These are phyloP conservation scores for Phytophthora hybrid DNA, from an alignment of 352 stramenopile species.

Conservation along the genomic window DNA sequence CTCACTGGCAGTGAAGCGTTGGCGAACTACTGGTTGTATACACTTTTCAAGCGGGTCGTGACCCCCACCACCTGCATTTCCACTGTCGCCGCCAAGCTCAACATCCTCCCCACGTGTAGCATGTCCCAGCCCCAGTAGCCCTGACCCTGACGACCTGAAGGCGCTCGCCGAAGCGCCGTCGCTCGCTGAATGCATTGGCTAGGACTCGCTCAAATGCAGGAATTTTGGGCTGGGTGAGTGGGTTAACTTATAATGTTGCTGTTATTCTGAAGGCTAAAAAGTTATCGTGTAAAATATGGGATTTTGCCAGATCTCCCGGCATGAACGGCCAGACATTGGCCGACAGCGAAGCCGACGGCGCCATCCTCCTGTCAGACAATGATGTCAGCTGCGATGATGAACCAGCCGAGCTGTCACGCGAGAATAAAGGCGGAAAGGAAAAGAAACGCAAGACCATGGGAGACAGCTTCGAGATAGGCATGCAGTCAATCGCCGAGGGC, in stretches of 20 bases:
- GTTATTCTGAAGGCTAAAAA: background rate
- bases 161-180: too few relatives aligned
- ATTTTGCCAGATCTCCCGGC: background rate
- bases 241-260: background rate
- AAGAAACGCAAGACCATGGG: slow-evolving; percentile 12
- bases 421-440: background rate
- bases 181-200: background rate
- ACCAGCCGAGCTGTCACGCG: background rate
- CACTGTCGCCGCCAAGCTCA: too few relatives aligned
- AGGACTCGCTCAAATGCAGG: slow-evolving; percentile 7
- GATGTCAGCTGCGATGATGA: background rate
- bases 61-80: too few relatives aligned
- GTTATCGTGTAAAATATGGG: background rate
- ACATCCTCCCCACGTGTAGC: too few relatives aligned
- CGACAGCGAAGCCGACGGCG: slow-evolving; percentile 1
- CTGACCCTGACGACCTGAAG: background rate
- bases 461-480: slow-evolving; percentile 10
- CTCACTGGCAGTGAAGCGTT: too few relatives aligned
- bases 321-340: slow-evolving; percentile 5
- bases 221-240: slow-evolving; percentile 13
- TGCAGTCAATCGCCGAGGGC: slow-evolving; percentile 15
- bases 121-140: background rate
- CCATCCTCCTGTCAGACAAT: background rate
- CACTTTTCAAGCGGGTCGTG: too few relatives aligned
- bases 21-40: too few relatives aligned